Evolutionary conservation across 768 basidiomycete species (phyloP), one percentile per base, ranked within the genome.

Genomic region (Leccinum disarticulatum): DNA sequence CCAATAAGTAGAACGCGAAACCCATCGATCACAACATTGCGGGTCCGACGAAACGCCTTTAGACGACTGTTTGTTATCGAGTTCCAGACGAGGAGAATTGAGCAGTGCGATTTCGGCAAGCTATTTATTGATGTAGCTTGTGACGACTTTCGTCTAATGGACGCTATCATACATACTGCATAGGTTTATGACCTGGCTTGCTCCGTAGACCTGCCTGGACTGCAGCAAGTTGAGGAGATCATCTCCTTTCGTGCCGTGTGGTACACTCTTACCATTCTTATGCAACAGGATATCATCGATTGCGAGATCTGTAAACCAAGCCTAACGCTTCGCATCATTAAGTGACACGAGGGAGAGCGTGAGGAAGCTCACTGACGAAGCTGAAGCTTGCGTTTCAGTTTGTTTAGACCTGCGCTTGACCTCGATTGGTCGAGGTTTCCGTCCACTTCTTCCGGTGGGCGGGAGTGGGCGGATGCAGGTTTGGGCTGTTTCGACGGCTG

Each of bases 291-390:
- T 87, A 31, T 86, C 80, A 2, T 91, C 86, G 63, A 93, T 84
- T 13, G 92, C 90, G 13, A 94, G 81, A 67, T 93, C 91, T 8
- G 84, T 81, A 67, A 93, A 90, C 92, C 92, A 94, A 7, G 86
- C 79, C 58, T 87, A 82, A 17, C 88, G 81, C 70, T 90, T 91
- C 6, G 85, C 76, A 64, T 93, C 90, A 55, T 88, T 92, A 11
- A 90, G 75, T 93, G 6, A 91, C 90, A 65, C 91, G 77, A n/a
- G 87, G 83, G 0, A 91, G 92, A 10, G 50, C 17, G 11, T 3
- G 36, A 7, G 27, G 15, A 48, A 28, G 33, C 2, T 5, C 57
- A 77, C 88, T 65, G 70, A 92, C 92, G 88, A 22, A 22, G 22
- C 22, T 22, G 22, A 22, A 22, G 22, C 22, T 22, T 22, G 22